These are phyloP conservation scores for Suillus spraguei DNA, from an alignment of 768 basidiomycete genomes.

Conservation along the genomic window DNA sequence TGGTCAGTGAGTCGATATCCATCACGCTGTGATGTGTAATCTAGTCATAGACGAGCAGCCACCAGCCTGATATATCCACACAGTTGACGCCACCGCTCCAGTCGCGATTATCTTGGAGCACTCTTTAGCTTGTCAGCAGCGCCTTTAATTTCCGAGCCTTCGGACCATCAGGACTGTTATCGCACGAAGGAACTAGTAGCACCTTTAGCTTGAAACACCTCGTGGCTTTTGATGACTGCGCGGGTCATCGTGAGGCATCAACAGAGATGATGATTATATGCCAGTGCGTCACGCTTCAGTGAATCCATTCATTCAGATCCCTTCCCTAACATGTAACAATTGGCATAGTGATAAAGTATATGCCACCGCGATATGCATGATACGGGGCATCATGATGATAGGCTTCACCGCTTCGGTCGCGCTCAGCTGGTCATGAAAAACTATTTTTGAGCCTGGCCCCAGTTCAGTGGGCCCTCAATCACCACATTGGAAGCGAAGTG, in stretches of 20 bases:
- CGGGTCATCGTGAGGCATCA: not conserved
- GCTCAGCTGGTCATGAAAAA: not conserved
- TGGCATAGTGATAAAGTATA: not conserved
- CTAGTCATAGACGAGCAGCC: not conserved
- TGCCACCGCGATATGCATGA: too few species aligned
- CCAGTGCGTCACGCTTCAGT: not conserved
- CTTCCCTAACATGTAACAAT: not conserved
- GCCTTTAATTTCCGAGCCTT: not conserved
- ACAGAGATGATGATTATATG: not conserved
- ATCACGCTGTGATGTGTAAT: not conserved
- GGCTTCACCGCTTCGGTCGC: not conserved
- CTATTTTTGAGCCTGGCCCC: not conserved
- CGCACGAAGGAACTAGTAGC: not conserved
- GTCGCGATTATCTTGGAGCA: not conserved
- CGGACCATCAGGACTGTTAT: not conserved
- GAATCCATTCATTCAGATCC: not conserved
- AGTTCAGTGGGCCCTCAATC: not conserved
- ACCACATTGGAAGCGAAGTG: not conserved
- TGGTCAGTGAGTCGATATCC: not conserved
- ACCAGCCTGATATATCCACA: too few species aligned
- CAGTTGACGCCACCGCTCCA: too few species aligned
- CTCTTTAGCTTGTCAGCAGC: not conserved
- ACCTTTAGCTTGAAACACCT: not conserved
- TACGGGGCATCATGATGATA: not conserved
- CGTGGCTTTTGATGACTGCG: not conserved